phyloP scores from a whole-genome alignment of 768 basidiomycete genomes.

The Rhizopogon salebrosus region DNA sequence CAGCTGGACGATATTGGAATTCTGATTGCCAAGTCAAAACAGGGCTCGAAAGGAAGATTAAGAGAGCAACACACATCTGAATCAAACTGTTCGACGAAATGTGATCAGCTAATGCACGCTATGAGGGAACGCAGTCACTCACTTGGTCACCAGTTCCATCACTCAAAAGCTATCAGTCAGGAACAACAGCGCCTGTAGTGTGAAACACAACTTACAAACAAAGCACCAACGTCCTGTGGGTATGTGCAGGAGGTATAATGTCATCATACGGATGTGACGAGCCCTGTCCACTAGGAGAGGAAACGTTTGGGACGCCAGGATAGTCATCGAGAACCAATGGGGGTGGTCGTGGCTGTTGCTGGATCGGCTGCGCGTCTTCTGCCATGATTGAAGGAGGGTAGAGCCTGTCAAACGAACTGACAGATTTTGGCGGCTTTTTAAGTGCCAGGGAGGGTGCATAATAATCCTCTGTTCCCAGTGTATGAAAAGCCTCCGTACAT shows the following conservation, averaged over 20 bases:
- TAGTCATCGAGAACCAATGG: not conserved
- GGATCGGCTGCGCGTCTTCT: not conserved
- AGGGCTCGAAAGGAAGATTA: not conserved
- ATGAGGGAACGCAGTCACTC: conserved; percentile 1
- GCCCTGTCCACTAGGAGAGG: not conserved
- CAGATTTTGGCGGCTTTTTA: not conserved
- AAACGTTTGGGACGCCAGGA: not conserved
- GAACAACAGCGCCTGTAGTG: too few species aligned
- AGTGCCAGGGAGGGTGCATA: not conserved
- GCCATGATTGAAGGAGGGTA: conserved; percentile 10
- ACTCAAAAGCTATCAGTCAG: not conserved
- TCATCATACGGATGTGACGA: conserved; percentile 17
- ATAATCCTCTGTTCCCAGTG: conserved; percentile 2
- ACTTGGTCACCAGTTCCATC: conserved; percentile 34
- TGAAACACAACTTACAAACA: conserved; percentile 49
- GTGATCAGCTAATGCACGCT: conserved; percentile 3
- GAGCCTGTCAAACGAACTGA: not conserved
- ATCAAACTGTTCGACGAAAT: conserved; percentile 59
- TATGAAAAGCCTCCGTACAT: conserved; percentile 1
- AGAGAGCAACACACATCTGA: conserved; percentile 41
- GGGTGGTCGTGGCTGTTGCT: conserved; percentile 8
- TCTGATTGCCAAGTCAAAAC: conserved; percentile 32
- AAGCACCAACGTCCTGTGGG: conserved; percentile 53
- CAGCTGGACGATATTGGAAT: conserved; percentile 68
- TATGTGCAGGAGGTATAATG: conserved; percentile 39